Evolutionary conservation across 2,329 filamentous ascomycete species (phyloP), one percentile per base, ranked within the genome.

Genomic region (Claviceps pusilla): DNA sequence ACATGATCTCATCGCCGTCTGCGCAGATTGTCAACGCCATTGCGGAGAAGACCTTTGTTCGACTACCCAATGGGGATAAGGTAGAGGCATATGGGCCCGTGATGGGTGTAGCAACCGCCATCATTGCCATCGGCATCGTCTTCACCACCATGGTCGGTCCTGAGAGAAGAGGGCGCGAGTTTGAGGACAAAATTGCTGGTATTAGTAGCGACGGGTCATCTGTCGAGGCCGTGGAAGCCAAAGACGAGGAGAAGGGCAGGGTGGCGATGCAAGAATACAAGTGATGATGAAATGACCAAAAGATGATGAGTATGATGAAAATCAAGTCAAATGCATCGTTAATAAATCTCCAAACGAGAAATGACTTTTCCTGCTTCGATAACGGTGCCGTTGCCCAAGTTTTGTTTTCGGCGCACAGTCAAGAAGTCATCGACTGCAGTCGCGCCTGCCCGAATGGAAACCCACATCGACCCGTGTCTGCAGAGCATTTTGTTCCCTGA

Each of bases 21-120:
- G 82, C 86, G 0, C 86, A 89, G 66, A 89, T 90, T 50, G 83
- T 89, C 64, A 88, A 89, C 57, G 84, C 83, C 12, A 76, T 89
- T 51, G 76, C 86, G 1, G 84, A 89, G 62, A 76, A 71, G 48
- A 75, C 74, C 39, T 76, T 75, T 43, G 72, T 89, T 48, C 79
- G 67, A 0, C 72, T 75, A 45, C 63, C 64, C 6, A 70, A 72
- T 10, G 84, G 85, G 3, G 65, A 80, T 54, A 66, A 64, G 3
- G 84, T 81, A 1, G 78, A 86, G 51, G 84, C 83, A 0, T 89
- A 89, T 60, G 86, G 85, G 0, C 85, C 83, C 0, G 79, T 79
- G 16, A 90, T 89, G 86, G 86, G 78, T 12, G 72, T 89, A 54
- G 85, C 83, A 3, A 89, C 86, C 3, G 86, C 82, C 1, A 89